Conservation (phyloP, 371 early-diverging fungal genomes). For the Encephalitozoon hellem region DNA sequence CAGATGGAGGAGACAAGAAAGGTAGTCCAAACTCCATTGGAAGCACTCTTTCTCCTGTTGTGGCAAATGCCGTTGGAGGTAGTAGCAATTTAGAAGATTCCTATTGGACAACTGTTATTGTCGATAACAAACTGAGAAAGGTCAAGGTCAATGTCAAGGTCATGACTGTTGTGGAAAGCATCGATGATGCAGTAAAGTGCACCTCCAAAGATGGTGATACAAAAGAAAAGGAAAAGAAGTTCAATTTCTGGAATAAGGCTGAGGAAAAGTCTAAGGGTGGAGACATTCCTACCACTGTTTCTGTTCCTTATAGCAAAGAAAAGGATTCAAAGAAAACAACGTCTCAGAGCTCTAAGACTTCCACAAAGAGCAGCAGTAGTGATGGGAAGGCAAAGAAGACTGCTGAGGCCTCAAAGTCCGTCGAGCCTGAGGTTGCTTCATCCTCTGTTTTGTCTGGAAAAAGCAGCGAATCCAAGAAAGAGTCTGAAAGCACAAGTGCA, state of each 20-base stretch:
- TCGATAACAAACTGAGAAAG: constrained; percentile 4
- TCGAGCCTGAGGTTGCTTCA: neutral
- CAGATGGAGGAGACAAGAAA: neutral
- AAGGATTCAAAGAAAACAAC: neutral
- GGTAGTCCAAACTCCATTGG: neutral
- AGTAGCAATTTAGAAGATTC: neutral
- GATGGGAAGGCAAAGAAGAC: neutral
- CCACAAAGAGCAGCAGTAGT: neutral
- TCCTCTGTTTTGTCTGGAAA: neutral
- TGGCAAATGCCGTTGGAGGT: neutral
- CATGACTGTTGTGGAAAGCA: constrained; percentile 22
- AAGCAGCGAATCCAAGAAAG: neutral
- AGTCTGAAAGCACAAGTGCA: neutral
- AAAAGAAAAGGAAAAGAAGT: constrained; percentile 2
- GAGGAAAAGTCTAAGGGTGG: neutral
- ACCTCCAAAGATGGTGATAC: neutral
- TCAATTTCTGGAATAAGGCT: neutral
- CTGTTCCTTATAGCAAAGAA: neutral
- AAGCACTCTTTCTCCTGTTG: neutral
- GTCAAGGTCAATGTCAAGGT: constrained; percentile 33
- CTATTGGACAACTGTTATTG: constrained; percentile 33
- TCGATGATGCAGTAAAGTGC: neutral
- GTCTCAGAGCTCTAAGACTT: neutral
- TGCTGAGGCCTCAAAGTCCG: neutral
- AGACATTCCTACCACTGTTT: neutral